phyloP scores from a whole-genome alignment of 805 yeast species.

The Zygosaccharomyces siamensis region DNA sequence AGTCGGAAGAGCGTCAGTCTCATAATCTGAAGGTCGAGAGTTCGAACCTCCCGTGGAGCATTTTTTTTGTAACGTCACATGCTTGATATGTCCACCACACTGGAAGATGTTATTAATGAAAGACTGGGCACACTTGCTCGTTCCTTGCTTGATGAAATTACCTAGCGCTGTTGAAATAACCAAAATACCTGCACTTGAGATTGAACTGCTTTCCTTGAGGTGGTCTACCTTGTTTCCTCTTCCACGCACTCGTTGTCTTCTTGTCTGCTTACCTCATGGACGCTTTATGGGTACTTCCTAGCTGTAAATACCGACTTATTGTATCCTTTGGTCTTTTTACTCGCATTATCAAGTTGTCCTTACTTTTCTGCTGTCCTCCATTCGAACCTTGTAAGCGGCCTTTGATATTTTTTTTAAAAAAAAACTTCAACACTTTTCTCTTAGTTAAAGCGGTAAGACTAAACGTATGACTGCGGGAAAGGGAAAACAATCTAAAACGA shows the following conservation, averaged over 20 bases:
- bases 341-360: background rate
- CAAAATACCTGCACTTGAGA: too few species aligned
- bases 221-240: too few species aligned
- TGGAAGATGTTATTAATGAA: too few species aligned
- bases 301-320: too few species aligned
- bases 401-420: too few species aligned
- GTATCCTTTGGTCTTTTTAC: background rate
- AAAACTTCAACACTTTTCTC: background rate
- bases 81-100: too few species aligned
- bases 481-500: background rate
- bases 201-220: background rate
- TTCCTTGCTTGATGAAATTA: too few species aligned
- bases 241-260: too few species aligned
- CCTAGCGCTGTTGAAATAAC: too few species aligned
- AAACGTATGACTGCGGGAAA: background rate
- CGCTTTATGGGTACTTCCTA: too few species aligned
- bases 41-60: constrained; percentile 49
- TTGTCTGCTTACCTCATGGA: too few species aligned
- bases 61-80: constrained; percentile 13
- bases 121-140: too few species aligned
- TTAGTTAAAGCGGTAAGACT: constrained; percentile 2
- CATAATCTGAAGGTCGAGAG: constrained; percentile 49
- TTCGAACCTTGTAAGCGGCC: background rate
- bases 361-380: background rate
- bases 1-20: constrained; percentile 51